Base-by-base conservation (phyloP, 2,329 filamentous ascomycete genomes). In the Diaporthe sp. region DNA sequence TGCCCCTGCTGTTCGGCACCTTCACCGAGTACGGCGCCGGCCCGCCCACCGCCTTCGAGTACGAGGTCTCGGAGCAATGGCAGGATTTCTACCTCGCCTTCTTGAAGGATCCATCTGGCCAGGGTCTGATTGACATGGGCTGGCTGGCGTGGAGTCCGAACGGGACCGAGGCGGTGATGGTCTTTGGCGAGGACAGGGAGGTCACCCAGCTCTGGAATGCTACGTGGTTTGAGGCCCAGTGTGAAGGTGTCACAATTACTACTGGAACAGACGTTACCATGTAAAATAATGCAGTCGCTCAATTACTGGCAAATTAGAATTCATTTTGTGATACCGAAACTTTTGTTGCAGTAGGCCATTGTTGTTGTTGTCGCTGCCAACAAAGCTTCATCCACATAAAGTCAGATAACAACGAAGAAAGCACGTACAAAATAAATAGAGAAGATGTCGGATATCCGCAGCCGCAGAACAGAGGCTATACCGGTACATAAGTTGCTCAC, bases 61-160 rank as follows among this genome's bases (percentile, higher is more conserved):
- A 55, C 7, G 60, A 40, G 13, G 76, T 75, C 19, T 55, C 33
- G 10, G 55, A 72, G 6, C 64, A 57, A 58, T 66, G 64, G 72
- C 77, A 80, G 69, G 76, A 79, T 12, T 40, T 75, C 17, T 78
- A 77, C 73, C 55, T 77, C 10, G 71, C 75, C 12, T 73, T 78
- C 68, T 71, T 66, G 55, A 75, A 71, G 28, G 58, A 84, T 82
- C 76, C 77, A 82, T 9, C 45, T 19, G 76, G 89, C 86, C 19
- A 89, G 80, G 76, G 88, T 80, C 25, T 86, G 81, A 58, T 88
- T 25, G 72, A 50, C 28, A n/a, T 73, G 50, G 72, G 72, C 8
- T 73, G 72, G 72, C 72, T 57, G 80, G 80, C 2, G 13, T 73
- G 45, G 45, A n/a, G 8, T 9, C 45, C 45, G 19, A 12, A 50